Evolutionary conservation across 306 rosid species (phyloP), one percentile per base, ranked within the genome.

Genomic region (Oxytropis ochrocephala): DNA sequence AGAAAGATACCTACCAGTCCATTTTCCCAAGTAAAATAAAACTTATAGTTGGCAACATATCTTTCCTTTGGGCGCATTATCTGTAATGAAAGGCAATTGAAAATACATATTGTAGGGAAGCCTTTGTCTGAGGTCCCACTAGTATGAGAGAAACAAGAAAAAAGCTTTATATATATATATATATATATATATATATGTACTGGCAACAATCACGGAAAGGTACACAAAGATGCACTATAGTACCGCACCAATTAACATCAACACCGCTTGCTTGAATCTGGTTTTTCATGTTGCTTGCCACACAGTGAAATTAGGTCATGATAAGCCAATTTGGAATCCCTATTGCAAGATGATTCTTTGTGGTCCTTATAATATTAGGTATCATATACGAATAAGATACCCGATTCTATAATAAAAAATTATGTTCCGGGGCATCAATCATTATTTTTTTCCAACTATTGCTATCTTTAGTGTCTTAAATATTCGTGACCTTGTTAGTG

Each of bases 221-320:
- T 88, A 84, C 86, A 65, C 29, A 57, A 24, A 73, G 47, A 53
- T 10, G 24, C 8, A 73, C 70, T 43, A 56, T 6, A 7, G 78
- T 78, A 52, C 81, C 30, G 52, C 57, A 53, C 46, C 44, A 69
- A 71, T 59, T 59, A 49, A 51, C 13, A 59, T 13, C 35, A 43
- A 14, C 29, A 24, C 29, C 3, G 48, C 51, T 32, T 16, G 11
- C 44, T 46, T 30, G 19, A 70, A 44, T n/a, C n/a, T n/a, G 54
- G 6, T 36, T 10, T 8, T 44, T 33, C 32, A 21, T 17, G 32
- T 5, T 19, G 12, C 57, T 41, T 47, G 30, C 36, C 57, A 84
- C 57, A 84, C 89, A 80, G 75, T 76, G 70, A 82, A 86, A 63
- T 82, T 86, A 81, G 85, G 85, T 67, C 78, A 29, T 66, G 81